Evolutionary conservation across 345 rosid genomes (phyloP).

Genomic region (Aquilaria yunnanensis): DNA sequence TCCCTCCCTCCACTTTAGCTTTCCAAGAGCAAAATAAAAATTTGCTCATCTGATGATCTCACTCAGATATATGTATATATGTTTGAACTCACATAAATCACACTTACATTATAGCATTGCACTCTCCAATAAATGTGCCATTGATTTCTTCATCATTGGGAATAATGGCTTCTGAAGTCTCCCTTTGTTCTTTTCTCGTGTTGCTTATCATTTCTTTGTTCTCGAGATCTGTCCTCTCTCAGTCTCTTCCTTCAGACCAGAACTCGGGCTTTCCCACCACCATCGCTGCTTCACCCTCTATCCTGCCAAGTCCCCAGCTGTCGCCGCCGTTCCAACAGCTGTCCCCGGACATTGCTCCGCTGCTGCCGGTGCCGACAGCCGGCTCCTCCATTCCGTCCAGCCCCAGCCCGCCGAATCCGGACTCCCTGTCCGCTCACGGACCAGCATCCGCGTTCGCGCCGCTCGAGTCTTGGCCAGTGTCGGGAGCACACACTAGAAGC

Average conservation of each 20-base stretch:
- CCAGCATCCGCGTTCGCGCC: conserved; percentile 53
- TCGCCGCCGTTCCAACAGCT: conserved; percentile 43
- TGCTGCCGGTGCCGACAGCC: conserved; percentile 51
- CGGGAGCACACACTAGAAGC: conserved; percentile 26
- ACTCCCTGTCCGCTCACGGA: conserved; percentile 23
- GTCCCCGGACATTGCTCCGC: conserved; percentile 77
- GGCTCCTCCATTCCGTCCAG: conserved; percentile 59
- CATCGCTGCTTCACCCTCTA: conserved; percentile 32
- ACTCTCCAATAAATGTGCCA: conserved; percentile 26
- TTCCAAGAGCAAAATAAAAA: not conserved
- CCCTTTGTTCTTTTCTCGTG: conserved; percentile 18
- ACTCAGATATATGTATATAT: not conserved
- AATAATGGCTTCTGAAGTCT: conserved; percentile 38
- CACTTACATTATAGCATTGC: conserved; percentile 1
- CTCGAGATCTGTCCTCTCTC: conserved; percentile 26
- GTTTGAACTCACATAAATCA: too few species aligned
- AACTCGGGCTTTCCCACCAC: conserved; percentile 15
- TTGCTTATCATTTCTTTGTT: conserved; percentile 23
- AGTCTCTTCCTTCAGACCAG: conserved; percentile 24
- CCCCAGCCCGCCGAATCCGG: conserved; percentile 88
- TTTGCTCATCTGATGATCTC: not conserved
- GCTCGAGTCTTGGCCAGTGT: conserved; percentile 32
- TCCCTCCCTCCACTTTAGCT: not conserved
- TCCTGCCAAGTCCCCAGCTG: conserved; percentile 20
- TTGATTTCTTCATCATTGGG: conserved; percentile 55